Percentiles rank a stretch among this genome's conserved stretches.
phyloP scores from a whole-genome alignment of 1,284 basidiomycete species.

The Ganoderma meredithae region DNA sequence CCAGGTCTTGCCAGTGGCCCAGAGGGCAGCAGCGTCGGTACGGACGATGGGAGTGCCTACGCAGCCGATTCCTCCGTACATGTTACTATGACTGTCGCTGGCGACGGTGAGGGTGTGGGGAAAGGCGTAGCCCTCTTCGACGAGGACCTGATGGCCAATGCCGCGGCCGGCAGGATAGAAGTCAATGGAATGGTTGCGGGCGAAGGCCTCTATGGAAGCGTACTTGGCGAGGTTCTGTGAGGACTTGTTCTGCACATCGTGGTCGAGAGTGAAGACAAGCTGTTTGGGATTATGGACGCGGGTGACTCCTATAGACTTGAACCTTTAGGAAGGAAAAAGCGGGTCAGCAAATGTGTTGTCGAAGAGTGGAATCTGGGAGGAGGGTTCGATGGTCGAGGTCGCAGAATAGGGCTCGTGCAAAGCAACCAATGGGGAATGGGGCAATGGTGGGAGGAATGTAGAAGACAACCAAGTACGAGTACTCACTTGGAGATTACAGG shows the following conservation, averaged over 20 bases:
- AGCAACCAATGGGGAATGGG: neutral
- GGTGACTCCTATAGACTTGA: conserved; percentile 94
- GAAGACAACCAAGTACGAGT: neutral
- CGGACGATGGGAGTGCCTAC: conserved; percentile 97
- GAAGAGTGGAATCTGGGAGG: no score
- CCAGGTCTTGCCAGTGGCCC: conserved; percentile 99
- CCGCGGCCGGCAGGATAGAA: conserved; percentile 98
- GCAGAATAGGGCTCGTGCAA: neutral
- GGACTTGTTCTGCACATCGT: conserved; percentile 98
- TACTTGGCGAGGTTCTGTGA: conserved; percentile 96
- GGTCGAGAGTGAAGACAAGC: conserved; percentile 96
- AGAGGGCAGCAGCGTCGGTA: conserved; percentile 93
- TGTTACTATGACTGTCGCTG: conserved; percentile 97
- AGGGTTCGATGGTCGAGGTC: neutral
- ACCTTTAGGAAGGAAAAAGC: conserved; percentile 57
- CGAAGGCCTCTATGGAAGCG: conserved; percentile 91
- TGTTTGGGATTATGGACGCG: conserved; percentile 85
- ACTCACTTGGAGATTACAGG: conserved; percentile 95
- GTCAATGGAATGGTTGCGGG: conserved; percentile 86
- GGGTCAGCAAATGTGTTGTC: neutral
- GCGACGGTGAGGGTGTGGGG: conserved; percentile 94
- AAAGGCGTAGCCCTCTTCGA: conserved; percentile 97
- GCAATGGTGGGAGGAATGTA: neutral
- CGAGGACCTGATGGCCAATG: conserved; percentile 96
- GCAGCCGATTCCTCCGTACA: conserved; percentile 98